Evolutionary conservation across 2,329 filamentous ascomycete species (phyloP), one percentile per base, ranked within the genome.

Genomic region (Allantophomopsis cytisporea): DNA sequence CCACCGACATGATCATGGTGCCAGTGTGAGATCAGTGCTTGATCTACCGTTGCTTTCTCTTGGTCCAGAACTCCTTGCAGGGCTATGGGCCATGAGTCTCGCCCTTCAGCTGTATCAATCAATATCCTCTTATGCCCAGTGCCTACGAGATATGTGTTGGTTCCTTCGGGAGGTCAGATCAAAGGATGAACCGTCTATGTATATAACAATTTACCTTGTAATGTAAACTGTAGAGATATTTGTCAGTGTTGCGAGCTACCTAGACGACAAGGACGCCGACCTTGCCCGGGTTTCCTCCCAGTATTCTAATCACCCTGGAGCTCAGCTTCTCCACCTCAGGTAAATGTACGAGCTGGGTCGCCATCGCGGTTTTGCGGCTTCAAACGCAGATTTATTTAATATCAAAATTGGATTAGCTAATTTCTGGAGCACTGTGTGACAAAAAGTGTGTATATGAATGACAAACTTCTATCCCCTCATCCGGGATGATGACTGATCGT

Each of bases 81-180:
- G 0, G 73, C 70, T 0, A 68, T 58, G 33, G 76, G 68, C 89
- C 89, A 98, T 28, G 72, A 68, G 2, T 78, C 73, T 42, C 45
- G 48, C 67, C 73, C 91, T 59, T 94, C 81, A 37, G 83, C 91
- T 0, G 88, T 94, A 61, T 98, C 91, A 53, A 98, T 76, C 16
- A 98, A 72, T 42, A 96, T 69, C 8, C 91, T 78, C 6, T 64
- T 61, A 5, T 64, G 57, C 3, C 88, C 89, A 6, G 72, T 78
- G 42, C 91, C 91, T 43, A 98, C 54, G 14, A 98, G 71, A 58
- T 98, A 98, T 28, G 91, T 98, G 59, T 98, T 98, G 49, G 91
- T 95, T 45, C 87, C 80, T 60, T 81, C 74, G 15, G 12, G 15
- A 14, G 3, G 15, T 34, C 15, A 64, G 57, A 4, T 88, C 88